These are phyloP conservation scores for Naganishia onofrii DNA, from an alignment of 768 basidiomycete species.

Conservation along the genomic window DNA sequence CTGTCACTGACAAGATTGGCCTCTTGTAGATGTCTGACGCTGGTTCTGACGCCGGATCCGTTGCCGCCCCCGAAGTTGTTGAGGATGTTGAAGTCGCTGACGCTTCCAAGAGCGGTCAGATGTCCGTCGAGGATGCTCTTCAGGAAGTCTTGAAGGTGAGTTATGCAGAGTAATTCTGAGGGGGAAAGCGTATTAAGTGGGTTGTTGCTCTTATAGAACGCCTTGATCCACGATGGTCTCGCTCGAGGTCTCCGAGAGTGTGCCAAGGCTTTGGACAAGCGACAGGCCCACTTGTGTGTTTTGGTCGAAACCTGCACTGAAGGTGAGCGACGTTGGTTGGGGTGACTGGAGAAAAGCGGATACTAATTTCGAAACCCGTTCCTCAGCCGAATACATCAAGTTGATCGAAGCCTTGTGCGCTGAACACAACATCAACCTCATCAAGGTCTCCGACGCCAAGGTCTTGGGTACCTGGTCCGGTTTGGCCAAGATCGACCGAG, in stretches of 20 bases:
- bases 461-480: constrained; percentile 97
- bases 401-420: constrained; percentile 99
- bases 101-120: constrained; percentile 68
- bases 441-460: constrained; percentile 98
- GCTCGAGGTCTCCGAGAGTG: constrained; percentile 96
- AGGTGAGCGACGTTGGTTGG: constrained; percentile 46
- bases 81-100: constrained; percentile 78
- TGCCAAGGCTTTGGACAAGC: constrained; percentile 97
- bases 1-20: background rate
- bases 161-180: background rate
- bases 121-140: constrained; percentile 79
- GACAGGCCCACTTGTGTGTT: constrained; percentile 96
- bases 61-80: constrained; percentile 51
- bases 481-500: constrained; percentile 98
- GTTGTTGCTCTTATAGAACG: constrained; percentile 59
- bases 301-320: constrained; percentile 99
- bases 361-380: constrained; percentile 10
- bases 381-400: constrained; percentile 91
- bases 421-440: constrained; percentile 98
- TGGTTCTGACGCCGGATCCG: constrained; percentile 52
- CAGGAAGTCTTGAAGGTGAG: constrained; percentile 86
- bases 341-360: background rate
- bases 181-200: background rate
- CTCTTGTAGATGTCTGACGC: constrained; percentile 51
- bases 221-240: constrained; percentile 95